These are phyloP conservation scores for Alternaria novae-zelandiae DNA, from an alignment of 2,329 filamentous ascomycete genomes.

Conservation along the genomic window DNA sequence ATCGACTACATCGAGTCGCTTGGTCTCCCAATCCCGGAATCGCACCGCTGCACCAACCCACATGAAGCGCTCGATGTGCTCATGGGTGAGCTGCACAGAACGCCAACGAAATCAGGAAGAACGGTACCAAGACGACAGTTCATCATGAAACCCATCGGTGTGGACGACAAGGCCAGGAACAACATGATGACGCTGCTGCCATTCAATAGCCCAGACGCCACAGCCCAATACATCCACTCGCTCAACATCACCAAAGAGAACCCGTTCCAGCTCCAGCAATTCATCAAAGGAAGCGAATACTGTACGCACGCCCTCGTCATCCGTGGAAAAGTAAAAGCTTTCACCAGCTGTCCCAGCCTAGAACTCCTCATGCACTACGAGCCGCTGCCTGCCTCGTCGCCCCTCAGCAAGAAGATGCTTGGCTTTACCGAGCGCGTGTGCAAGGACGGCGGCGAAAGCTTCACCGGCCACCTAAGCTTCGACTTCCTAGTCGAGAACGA, in stretches of 20 bases:
- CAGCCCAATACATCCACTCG: conserved; percentile 60
- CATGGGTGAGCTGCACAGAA: conserved; percentile 19
- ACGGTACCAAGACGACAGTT: conserved; percentile 55
- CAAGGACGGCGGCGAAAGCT: conserved; percentile 52
- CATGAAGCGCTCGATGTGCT: conserved; percentile 63
- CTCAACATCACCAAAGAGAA: conserved; percentile 62
- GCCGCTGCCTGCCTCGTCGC: conserved; percentile 61
- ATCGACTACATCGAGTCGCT: conserved; percentile 63
- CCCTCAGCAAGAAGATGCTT: conserved; percentile 66
- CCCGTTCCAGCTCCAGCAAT: conserved; percentile 74
- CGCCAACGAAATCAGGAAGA: conserved; percentile 12
- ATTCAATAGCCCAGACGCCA: conserved; percentile 59
- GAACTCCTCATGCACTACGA: conserved; percentile 72
- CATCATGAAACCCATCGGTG: conserved; percentile 70
- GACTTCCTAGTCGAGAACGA: conserved; percentile 68
- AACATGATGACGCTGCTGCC: conserved; percentile 71
- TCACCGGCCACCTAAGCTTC: conserved; percentile 76
- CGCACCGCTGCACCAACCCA: conserved; percentile 59
- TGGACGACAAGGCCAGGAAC: conserved; percentile 65
- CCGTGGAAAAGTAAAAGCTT: conserved; percentile 68
- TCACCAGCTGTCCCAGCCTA: conserved; percentile 69
- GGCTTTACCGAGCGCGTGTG: conserved; percentile 68
- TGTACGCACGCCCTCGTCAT: conserved; percentile 75
- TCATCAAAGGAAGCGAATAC: conserved; percentile 67
- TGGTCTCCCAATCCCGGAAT: conserved; percentile 48